Base-by-base conservation (phyloP, 768 basidiomycete genomes). In the Auricularia auricula-judae region DNA sequence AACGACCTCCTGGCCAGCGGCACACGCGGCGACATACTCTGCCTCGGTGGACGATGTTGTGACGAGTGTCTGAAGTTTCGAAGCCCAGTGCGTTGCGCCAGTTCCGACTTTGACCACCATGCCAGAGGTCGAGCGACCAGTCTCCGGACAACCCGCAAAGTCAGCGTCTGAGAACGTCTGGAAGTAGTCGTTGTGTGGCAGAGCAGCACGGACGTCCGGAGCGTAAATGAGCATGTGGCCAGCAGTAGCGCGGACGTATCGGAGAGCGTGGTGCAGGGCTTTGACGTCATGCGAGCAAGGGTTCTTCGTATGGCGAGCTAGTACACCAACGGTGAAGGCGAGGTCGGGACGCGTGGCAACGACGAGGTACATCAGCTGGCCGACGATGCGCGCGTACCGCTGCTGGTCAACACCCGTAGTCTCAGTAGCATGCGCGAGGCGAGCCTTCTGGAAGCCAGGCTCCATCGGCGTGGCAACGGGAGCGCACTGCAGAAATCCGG, bases 331-430 rank as follows among this genome's bases (percentile, higher is more conserved):
- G 0, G 77, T 71, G 64, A 71, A 78, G 1, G 75, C 67, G 44
- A 81, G 79, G 66, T 81, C 77, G 1, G 78, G 78, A 2, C 74
- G 71, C 0, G 76, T 76, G 10, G 68, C 69, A 2, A 74, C 63
- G 1, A 75, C 71, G 1, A 72, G 65, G 66, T 76, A 78, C 66
- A 64, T 56, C 8, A 66, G 42, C 36, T 34, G 23, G 7, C 65
- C 65, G 42, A 66, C 69, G 51, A 71, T 69, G 62, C 71, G 64
- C 1, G 70, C 62, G 62, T 76, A 77, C 21, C 72, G 74, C n/a
- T 7, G 7, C 16, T 8, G 53, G 21, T 18, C 53, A 71, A 75
- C 76, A 1, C 61, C 44, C 10, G 35, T 65, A 42, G 39, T 53
- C 42, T 56, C 53, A 21, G 10, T 21, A 8, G 23, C 16, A 18